Conservation (phyloP, 1,284 basidiomycete genomes). For the Exobasidium rhododendri region DNA sequence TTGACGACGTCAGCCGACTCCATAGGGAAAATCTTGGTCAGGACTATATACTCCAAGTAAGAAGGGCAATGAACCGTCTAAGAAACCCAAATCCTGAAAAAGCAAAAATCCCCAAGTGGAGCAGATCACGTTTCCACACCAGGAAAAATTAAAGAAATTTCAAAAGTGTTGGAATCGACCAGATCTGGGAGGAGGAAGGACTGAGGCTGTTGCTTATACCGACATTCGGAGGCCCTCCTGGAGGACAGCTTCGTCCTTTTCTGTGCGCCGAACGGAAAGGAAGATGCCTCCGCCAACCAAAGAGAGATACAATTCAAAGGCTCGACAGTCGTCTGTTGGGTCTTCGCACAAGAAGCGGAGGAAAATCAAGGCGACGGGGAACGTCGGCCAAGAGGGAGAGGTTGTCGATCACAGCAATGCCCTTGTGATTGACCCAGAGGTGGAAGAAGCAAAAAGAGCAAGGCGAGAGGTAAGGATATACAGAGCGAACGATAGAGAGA, state of each 20-base stretch:
- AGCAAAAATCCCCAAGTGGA: background rate
- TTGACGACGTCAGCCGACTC: too few species aligned
- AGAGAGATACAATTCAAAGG: conserved; percentile 52
- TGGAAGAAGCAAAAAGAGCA: conserved; percentile 26
- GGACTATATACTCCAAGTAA: too few species aligned
- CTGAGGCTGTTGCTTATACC: too few species aligned
- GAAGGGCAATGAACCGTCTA: too few species aligned
- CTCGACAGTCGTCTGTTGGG: conserved; percentile 43
- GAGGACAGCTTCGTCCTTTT: background rate
- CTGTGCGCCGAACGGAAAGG: background rate
- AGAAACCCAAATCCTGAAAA: background rate
- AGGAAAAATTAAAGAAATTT: background rate
- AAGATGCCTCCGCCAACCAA: conserved; percentile 20
- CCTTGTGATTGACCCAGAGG: conserved; percentile 40
- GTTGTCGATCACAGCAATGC: conserved; percentile 23
- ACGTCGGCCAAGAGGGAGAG: conserved; percentile 23
- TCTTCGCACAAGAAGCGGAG: conserved; percentile 48
- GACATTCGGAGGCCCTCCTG: too few species aligned
- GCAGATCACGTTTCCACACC: background rate
- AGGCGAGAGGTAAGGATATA: conserved; percentile 22
- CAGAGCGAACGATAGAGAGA: too few species aligned
- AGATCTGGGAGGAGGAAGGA: background rate
- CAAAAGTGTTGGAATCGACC: background rate
- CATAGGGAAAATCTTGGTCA: too few species aligned
- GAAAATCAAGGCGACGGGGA: conserved; percentile 17